Percentiles rank a stretch among this genome's conserved stretches.
These are phyloP conservation scores for Austroboletus novae-zelandiae DNA, from an alignment of 1,284 basidiomycete genomes.

Conservation along the genomic window DNA sequence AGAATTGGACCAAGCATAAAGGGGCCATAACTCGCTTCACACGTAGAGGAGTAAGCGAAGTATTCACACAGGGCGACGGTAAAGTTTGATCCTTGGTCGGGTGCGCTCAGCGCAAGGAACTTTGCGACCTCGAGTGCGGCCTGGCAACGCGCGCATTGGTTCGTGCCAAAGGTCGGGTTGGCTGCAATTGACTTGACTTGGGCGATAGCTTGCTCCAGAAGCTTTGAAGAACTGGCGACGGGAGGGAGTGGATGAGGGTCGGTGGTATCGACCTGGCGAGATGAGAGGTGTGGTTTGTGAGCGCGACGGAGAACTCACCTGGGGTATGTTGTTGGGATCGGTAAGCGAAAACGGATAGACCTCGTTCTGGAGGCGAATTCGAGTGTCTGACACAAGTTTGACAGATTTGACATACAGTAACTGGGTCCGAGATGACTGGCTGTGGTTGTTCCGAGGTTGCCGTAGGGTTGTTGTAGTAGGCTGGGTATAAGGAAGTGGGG, in stretches of 20 bases:
- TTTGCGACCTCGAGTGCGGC: conserved; percentile 63
- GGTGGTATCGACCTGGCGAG: conserved; percentile 45
- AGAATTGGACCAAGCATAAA: conserved; percentile 55
- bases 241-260: conserved; percentile 69
- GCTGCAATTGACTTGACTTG: conserved; percentile 54
- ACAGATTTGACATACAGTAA: conserved; percentile 42
- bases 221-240: conserved; percentile 40
- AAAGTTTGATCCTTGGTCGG: conserved; percentile 58
- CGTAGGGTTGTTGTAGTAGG: conserved; percentile 72
- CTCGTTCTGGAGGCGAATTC: conserved; percentile 42
- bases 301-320: conserved; percentile 25
- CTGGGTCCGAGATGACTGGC: conserved; percentile 67
- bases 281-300: not conserved
- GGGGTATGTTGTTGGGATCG: conserved; percentile 54
- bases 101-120: conserved; percentile 63
- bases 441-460: conserved; percentile 66
- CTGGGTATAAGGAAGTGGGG: conserved; percentile 58
- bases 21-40: conserved; percentile 46
- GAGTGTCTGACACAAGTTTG: not conserved
- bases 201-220: conserved; percentile 50
- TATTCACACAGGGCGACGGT: conserved; percentile 60
- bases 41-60: conserved; percentile 54
- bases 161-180: conserved; percentile 48
- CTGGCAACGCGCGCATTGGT: conserved; percentile 62
- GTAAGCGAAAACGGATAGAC: conserved; percentile 59